Evolutionary conservation across 225 moss, liverwort and hornwort genomes (phyloP).

Genomic region (Sphagnum tenellum): DNA sequence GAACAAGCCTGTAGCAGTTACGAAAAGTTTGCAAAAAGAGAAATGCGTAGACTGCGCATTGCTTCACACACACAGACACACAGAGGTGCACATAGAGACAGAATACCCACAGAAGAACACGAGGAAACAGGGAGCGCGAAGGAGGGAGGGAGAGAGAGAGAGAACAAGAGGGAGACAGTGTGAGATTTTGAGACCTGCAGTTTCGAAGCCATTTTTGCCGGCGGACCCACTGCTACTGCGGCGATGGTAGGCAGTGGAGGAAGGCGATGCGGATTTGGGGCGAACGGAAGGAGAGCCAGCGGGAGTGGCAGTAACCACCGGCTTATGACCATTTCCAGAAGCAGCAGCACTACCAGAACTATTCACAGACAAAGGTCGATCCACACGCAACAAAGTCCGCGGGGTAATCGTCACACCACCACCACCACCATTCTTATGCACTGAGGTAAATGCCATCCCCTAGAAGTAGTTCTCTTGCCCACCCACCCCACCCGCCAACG

Average conservation of each 20-base stretch:
- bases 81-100: too few relatives aligned
- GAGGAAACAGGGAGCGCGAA: too few relatives aligned
- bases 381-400: constrained; percentile 50
- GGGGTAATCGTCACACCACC: constrained; percentile 29
- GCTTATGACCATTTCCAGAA: constrained; percentile 20
- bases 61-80: too few relatives aligned
- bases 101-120: not conserved
- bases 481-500: not conserved
- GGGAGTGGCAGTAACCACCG: constrained; percentile 27
- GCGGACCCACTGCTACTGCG: constrained; percentile 48
- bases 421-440: constrained; percentile 65
- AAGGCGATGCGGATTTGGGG: constrained; percentile 81
- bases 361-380: constrained; percentile 68
- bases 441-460: constrained; percentile 90
- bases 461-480: not conserved
- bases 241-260: constrained; percentile 31
- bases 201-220: constrained; percentile 54
- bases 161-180: too few relatives aligned
- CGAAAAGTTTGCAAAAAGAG: too few relatives aligned
- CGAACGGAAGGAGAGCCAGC: constrained; percentile 44
- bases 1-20: too few relatives aligned
- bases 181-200: constrained; percentile 11
- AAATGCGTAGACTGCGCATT: too few relatives aligned
- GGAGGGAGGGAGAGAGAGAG: too few relatives aligned
- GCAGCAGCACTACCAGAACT: not conserved